Evolutionary conservation across 805 yeast genomes (phyloP).

Genomic region (Metschnikowia santaceciliae): DNA sequence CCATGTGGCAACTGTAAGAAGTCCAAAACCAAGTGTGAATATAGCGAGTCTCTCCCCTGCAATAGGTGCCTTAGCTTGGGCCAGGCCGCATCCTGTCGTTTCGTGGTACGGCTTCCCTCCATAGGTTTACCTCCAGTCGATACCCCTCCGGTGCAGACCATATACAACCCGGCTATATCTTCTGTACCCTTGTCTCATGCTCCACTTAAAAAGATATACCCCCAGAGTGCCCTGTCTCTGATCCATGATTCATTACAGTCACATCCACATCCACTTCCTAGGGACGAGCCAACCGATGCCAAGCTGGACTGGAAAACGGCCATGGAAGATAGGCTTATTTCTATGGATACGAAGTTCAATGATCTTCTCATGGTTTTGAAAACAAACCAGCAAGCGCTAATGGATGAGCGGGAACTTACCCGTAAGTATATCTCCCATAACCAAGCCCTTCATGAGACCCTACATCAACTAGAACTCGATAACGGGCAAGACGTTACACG

Average conservation of each 20-base stretch:
- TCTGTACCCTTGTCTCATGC: background rate
- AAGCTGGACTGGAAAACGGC: slow-evolving; percentile 28
- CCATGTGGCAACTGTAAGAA: slow-evolving; percentile 64
- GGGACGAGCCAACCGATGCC: background rate
- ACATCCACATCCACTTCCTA: background rate
- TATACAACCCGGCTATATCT: slow-evolving; percentile 1
- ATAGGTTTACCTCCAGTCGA: slow-evolving; percentile 25
- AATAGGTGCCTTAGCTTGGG: slow-evolving; percentile 51
- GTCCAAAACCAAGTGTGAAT: slow-evolving; percentile 60
- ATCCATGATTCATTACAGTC: background rate
- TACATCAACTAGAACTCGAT: background rate
- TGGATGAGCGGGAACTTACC: slow-evolving; percentile 19
- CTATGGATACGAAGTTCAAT: slow-evolving; percentile 36
- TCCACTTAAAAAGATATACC: slow-evolving; percentile 7
- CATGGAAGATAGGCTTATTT: slow-evolving; percentile 32
- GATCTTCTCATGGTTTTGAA: slow-evolving; percentile 33
- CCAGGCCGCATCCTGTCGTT: slow-evolving; percentile 46
- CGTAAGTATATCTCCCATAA: background rate
- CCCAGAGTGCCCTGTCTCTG: slow-evolving; percentile 5
- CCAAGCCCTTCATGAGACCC: slow-evolving; percentile 1
- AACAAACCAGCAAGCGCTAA: slow-evolving; percentile 28
- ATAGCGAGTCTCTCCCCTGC: slow-evolving; percentile 48
- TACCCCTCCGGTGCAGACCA: slow-evolving; percentile 4
- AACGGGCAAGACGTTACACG: background rate
- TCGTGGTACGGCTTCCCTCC: slow-evolving; percentile 51